Conservation (phyloP, 2,329 filamentous ascomycete genomes). For the Fusarium keratoplasticum region DNA sequence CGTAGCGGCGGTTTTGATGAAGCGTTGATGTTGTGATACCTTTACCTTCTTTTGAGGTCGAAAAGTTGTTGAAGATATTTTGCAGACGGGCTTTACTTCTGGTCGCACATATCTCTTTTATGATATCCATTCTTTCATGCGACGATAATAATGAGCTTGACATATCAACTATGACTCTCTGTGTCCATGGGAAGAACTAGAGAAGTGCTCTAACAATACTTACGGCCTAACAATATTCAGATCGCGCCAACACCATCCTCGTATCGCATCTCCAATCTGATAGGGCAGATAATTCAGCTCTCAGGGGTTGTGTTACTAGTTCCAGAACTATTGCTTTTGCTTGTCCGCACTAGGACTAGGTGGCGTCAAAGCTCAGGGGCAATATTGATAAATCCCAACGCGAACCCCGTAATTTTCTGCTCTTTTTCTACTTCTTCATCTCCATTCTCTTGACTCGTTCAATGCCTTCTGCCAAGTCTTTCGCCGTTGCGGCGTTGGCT, state of each 20-base stretch:
- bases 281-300: not conserved
- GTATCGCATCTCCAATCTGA: not conserved
- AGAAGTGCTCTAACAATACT: not conserved
- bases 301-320: not conserved
- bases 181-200: not conserved
- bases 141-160: not conserved
- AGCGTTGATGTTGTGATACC: not conserved
- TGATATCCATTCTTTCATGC: not conserved
- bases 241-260: not conserved
- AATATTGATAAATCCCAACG: not conserved
- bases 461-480: constrained; percentile 23
- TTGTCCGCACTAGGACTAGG: not conserved
- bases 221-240: not conserved
- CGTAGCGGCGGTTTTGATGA: not conserved
- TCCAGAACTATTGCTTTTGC: not conserved
- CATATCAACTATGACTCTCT: not conserved
- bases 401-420: not conserved
- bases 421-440: not conserved
- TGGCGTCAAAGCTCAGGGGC: not conserved
- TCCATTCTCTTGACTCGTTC: not conserved
- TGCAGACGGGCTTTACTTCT: not conserved
- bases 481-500: constrained; percentile 20
- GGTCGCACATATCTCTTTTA: not conserved
- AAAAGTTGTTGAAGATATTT: not conserved
- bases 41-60: not conserved